Evolutionary conservation across 371 early-diverging fungal species (phyloP), one percentile per base, ranked within the genome.

Genomic region (Haplosporangium sp.): DNA sequence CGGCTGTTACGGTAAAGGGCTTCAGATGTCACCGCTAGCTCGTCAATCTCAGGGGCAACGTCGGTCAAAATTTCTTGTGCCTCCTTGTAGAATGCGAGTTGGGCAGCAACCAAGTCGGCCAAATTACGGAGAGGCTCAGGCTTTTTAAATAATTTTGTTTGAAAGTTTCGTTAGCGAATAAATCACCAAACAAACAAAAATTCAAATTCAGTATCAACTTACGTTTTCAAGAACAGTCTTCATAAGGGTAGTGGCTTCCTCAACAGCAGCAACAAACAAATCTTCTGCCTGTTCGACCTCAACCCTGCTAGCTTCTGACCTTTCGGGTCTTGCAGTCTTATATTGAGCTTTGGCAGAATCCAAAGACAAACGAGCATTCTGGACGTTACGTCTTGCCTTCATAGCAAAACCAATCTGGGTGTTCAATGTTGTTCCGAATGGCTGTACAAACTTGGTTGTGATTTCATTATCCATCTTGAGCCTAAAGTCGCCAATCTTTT

Each of bases 221-320:
- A 91, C 91, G 62, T 85, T 93, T 82, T 95, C 96, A 53, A 97
- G 89, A n/a, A 94, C 93, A 13, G 91, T 81, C 77, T 94, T 94
- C 98, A 98, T 98, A 72, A 94, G 85, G 20, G 88, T 88, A 75
- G 94, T 96, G 5, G 96, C 94, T 74, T 97, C 95, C 71, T 96
- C 97, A 10, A 98, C 93, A 2, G 93, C 94, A 11, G 91, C 92
- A 8, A 96, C 95, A 88, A 98, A 96, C 67, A 93, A 90, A 84
- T 97, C 97, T 83, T 98, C 97, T 9, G 96, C 94, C 45, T 90
- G 87, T 75, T 96, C 95, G 17, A 96, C 93, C 71, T 97, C 95
- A 13, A 88, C 79, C 35, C 94, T 90, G 50, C 89, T 89, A 44
- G 84, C 89, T 61, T 95, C 95, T 15, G 88, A 88, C 52, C 85